Base-by-base conservation (phyloP, 2,329 filamentous ascomycete genomes). In the Botrytis tulipae region DNA sequence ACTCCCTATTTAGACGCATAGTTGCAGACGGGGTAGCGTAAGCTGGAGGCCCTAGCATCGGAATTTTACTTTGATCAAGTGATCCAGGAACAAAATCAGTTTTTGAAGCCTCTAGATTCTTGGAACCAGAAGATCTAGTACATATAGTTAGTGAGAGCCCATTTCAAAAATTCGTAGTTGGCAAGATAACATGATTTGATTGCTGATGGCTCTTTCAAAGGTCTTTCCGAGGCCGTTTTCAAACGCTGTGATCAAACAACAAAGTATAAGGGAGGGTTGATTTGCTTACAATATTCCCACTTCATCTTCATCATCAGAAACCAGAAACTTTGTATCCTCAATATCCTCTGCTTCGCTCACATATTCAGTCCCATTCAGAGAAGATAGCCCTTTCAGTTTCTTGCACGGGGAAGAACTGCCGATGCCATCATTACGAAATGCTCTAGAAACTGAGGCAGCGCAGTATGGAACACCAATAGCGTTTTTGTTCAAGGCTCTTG, bases 41-140 rank as follows among this genome's bases (percentile, higher is more conserved):
- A 2, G 84, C 81, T 0, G 93, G 93, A 12, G 87, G 83, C 2
- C 86, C 83, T n/a, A 97, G 86, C 72, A 90, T 86, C 0, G 89
- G 89, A 9, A 97, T 84, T 0, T 83, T 86, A 0, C 81, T 83
- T 65, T 88, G 85, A 75, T 93, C 86, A 10, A 97, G 84, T 0
- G 84, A 85, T 1, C 91, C 92, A 0, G 93, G 91, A 2, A 87
- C 80, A 77, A 96, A 97, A 77, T 90, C 86, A 0, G 87, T 90
- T 70, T 78, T 68, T 18, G 74, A 63, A 44, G 73, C 73, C 25
- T 69, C 68, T 57, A 37, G 25, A 29, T 60, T 65, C 51, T 63
- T 74, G 51, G 48, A 48, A 44, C 14, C 22, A 20, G 54, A 68
- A 67, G n/a, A 42, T 29, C 67, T 73, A 42, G 25, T 61, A 62